Evolutionary conservation across 306 rosid genomes (phyloP).

Genomic region (Gleditsia sinensis): DNA sequence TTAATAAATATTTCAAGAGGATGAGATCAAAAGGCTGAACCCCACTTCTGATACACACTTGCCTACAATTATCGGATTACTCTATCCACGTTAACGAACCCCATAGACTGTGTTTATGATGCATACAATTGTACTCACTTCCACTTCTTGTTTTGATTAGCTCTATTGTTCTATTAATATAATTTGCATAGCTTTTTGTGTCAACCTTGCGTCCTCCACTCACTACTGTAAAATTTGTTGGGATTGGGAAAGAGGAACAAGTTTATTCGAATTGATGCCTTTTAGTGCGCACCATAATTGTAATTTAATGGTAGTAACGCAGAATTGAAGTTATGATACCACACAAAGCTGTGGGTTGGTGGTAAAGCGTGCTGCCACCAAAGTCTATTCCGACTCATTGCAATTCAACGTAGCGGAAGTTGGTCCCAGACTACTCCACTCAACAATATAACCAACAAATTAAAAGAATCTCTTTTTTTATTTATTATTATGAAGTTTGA

Average conservation of each 20-base stretch:
- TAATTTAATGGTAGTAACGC: no score
- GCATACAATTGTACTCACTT: neutral
- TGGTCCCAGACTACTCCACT: slow-evolving; percentile 33
- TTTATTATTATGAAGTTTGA: neutral
- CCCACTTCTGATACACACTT: neutral
- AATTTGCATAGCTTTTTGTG: no score
- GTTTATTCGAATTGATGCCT: neutral
- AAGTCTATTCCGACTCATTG: slow-evolving; percentile 43
- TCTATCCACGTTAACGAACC: no score
- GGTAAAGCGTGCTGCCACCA: neutral
- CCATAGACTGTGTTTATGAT: neutral
- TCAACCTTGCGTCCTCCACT: neutral
- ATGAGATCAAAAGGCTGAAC: slow-evolving; percentile 3
- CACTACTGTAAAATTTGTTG: neutral
- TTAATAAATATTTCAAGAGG: neutral
- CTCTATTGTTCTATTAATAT: neutral
- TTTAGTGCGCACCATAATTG: neutral
- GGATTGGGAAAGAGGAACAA: neutral
- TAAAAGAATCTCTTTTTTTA: neutral
- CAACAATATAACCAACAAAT: neutral
- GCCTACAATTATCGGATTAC: no score
- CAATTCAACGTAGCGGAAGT: neutral
- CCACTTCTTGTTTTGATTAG: neutral
- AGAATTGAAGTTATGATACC: neutral
- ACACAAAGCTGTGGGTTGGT: neutral